Evolutionary conservation across 129 eudicot species (phyloP).

Genomic region (Smallanthus sonchifolius): DNA sequence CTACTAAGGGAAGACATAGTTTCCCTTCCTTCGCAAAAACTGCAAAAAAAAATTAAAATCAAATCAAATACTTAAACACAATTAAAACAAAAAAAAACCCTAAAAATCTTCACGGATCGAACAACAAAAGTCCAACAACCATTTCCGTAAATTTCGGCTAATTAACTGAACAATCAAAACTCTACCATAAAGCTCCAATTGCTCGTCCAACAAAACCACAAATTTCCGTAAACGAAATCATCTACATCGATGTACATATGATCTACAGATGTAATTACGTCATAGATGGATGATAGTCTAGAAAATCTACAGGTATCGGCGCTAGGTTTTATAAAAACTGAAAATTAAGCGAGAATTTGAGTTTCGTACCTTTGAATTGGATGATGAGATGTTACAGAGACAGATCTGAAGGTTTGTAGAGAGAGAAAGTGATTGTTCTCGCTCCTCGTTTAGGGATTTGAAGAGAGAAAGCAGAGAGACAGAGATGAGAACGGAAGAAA

Average conservation of each 20-base stretch:
- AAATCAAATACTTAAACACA: background rate
- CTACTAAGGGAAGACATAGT: slow-evolving; percentile 44
- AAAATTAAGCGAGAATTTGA: slow-evolving; percentile 6
- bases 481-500: slow-evolving; percentile 18
- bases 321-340: background rate
- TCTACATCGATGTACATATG: slow-evolving; percentile 3
- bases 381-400: slow-evolving; percentile 21
- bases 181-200: slow-evolving; percentile 25
- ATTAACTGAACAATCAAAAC: slow-evolving; percentile 24
- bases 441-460: slow-evolving; percentile 26
- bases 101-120: slow-evolving; percentile 12
- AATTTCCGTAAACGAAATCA: slow-evolving; percentile 12
- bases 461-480: slow-evolving; percentile 14
- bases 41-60: background rate
- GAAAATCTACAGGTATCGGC: background rate
- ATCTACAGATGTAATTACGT: slow-evolving; percentile 1
- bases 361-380: slow-evolving; percentile 21
- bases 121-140: slow-evolving; percentile 10
- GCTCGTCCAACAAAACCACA: slow-evolving; percentile 9
- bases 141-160: slow-evolving; percentile 7
- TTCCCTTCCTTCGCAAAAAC: slow-evolving; percentile 13
- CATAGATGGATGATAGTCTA: background rate
- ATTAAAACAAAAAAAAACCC: background rate
- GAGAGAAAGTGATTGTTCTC: slow-evolving; percentile 10
- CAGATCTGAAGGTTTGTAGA: slow-evolving; percentile 29